Conservation (phyloP, 1,284 basidiomycete genomes). For the Grifola frondosa region DNA sequence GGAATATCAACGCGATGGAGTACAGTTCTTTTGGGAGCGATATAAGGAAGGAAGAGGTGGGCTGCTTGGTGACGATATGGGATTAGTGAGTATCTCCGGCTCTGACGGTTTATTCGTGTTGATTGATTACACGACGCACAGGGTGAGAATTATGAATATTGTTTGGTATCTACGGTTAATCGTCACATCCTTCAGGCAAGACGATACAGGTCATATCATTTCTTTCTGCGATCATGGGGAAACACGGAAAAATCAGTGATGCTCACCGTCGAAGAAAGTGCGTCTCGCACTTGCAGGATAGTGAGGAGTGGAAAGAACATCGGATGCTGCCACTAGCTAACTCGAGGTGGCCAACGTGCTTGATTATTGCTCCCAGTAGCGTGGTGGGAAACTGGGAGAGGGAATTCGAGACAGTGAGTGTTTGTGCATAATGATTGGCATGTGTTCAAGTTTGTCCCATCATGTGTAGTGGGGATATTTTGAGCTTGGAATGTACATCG, state of each 20-base stretch:
- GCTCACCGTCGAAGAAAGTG: conserved; percentile 57
- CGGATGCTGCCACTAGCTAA: conserved; percentile 63
- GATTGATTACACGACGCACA: too few relatives aligned
- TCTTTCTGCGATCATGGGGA: conserved; percentile 82
- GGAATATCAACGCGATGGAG: conserved; percentile 83
- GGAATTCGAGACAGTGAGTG: conserved; percentile 67
- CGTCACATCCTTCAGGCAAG: conserved; percentile 49
- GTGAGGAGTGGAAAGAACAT: conserved; percentile 48
- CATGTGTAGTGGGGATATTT: conserved; percentile 71
- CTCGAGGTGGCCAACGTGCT: conserved; percentile 73
- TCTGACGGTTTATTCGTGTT: too few relatives aligned
- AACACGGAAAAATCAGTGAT: conserved; percentile 65
- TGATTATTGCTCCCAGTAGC: conserved; percentile 79
- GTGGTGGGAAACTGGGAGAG: conserved; percentile 82
- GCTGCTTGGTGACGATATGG: conserved; percentile 89
- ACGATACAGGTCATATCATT: conserved; percentile 90
- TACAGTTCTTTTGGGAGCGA: conserved; percentile 70
- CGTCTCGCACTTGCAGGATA: conserved; percentile 63
- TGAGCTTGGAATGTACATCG: conserved; percentile 71
- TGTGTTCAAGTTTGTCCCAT: not conserved
- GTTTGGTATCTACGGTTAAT: not conserved
- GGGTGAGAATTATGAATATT: too few relatives aligned
- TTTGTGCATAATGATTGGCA: conserved; percentile 15
- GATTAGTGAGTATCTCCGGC: conserved; percentile 69
- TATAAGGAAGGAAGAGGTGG: conserved; percentile 68